Conservation (phyloP, 768 basidiomycete species). For the Leccinum ochraceum region DNA sequence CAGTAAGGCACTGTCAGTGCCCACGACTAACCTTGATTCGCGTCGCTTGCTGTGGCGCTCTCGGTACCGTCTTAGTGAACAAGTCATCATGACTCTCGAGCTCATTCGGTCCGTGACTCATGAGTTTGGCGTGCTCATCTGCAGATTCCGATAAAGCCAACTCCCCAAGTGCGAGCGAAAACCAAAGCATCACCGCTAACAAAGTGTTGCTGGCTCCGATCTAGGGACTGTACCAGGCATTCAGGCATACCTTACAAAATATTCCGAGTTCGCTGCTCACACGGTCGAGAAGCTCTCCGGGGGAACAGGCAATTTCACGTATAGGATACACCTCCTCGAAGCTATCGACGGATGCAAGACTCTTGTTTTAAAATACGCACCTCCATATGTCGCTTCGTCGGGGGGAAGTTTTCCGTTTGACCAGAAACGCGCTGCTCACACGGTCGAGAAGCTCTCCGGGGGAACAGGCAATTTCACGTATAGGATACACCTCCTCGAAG, state of each 20-base stretch:
- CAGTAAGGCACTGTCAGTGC: not conserved
- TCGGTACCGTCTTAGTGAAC: slow-evolving; percentile 9
- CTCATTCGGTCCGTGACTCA: slow-evolving; percentile 16
- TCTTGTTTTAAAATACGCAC: slow-evolving; percentile 60
- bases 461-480: slow-evolving; percentile 60
- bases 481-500: slow-evolving; percentile 45
- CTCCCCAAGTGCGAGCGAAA: not conserved
- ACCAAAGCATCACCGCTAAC: not conserved
- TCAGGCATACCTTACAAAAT: slow-evolving; percentile 45
- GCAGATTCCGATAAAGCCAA: slow-evolving; percentile 6
- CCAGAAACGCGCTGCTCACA: slow-evolving; percentile 38
- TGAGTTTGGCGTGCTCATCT: not conserved
- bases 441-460: slow-evolving; percentile 45
- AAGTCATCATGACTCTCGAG: not conserved
- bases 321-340: slow-evolving; percentile 46
- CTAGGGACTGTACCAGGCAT: slow-evolving; percentile 35
- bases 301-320: slow-evolving; percentile 58
- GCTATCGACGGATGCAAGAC: slow-evolving; percentile 46
- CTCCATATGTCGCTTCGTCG: slow-evolving; percentile 40
- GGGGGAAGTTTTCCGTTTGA: slow-evolving; percentile 33
- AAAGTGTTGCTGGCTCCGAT: slow-evolving; percentile 13
- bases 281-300: slow-evolving; percentile 46
- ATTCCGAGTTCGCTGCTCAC: slow-evolving; percentile 45
- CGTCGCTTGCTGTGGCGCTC: not conserved
- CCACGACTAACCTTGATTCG: not conserved